Evolutionary conservation across 2,329 filamentous ascomycete species (phyloP).

Genomic region (Zasmidium angulare): DNA sequence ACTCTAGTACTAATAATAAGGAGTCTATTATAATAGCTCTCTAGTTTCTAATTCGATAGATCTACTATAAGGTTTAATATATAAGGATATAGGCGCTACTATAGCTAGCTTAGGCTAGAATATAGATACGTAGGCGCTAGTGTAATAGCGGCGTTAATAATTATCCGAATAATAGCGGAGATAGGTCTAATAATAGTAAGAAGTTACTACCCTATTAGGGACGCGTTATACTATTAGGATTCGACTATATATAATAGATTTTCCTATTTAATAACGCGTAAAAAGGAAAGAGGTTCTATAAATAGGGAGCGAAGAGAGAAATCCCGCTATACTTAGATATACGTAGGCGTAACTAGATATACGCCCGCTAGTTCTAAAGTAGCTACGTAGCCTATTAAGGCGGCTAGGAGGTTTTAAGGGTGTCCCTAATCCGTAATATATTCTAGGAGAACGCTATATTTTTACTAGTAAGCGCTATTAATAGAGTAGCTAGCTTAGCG

Average conservation of each 20-base stretch:
- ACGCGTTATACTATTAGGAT: background rate
- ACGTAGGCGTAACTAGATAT: background rate
- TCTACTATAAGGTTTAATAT: background rate
- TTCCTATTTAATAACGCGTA: no score
- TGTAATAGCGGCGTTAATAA: background rate
- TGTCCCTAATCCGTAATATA: no score
- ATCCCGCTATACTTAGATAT: no score
- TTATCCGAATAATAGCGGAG: background rate
- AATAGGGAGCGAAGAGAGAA: no score
- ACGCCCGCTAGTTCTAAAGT: no score
- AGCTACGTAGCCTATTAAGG: no score
- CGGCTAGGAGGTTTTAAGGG: no score
- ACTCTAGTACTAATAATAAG: background rate
- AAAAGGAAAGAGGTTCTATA: no score
- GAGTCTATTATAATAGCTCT: background rate
- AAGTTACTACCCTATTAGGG: background rate
- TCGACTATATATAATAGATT: no score
- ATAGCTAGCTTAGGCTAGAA: background rate
- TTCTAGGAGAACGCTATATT: no score
- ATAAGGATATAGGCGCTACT: background rate
- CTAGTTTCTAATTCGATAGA: background rate
- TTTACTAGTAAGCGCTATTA: no score
- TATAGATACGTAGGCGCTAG: background rate
- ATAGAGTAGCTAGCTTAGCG: no score
- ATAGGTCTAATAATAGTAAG: background rate